Evolutionary conservation across 2,329 filamentous ascomycete genomes (phyloP), one percentile per base, ranked within the genome.

Genomic region (Aspergillus nomiae): DNA sequence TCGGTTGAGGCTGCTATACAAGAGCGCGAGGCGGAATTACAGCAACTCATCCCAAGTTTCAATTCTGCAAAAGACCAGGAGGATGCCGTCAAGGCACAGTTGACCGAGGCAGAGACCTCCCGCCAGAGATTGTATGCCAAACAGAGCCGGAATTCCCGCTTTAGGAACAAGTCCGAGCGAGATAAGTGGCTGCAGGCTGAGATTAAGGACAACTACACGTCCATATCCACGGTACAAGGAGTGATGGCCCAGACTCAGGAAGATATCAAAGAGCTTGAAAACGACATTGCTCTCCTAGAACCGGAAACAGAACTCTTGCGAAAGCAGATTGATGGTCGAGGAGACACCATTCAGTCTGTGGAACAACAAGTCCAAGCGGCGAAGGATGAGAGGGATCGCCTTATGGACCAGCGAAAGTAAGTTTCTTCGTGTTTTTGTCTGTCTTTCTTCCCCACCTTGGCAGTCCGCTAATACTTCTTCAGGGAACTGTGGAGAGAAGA

Each of bases 101-200:
- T 98, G 12, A 90, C 93, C 54, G 84, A 90, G 56, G 90, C 90
- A 0, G 91, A 96, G 71, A 89, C 89, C 9, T 85, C 87, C 6
- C 86, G 92, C 48, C 88, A 91, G 67, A 89, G 94, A 43, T 85
- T 99, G 9, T 92, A 96, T 73, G 92, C 91, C 57, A 99, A 99
- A 77, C 94, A 99, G 78, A 92, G 90, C 50, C 90, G 94, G 53
- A 93, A 91, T 68, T 90, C 91, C 21, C 90, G 92, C 65, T 99
- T 97, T 78, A 90, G 86, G 73, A 96, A 88, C 76, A 97, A 97
- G 81, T 86, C 87, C 10, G 92, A 98, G 74, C 89, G 96, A 50
- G 94, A 99, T 76, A 86, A 87, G 41, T 97, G 88, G 84, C 82
- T 99, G 56, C 88, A 87, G 64, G 85, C 87, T 65, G 91, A 97